A percentile compares a stretch with the other conserved stretches of the same genome.
Evolutionary conservation across 2,329 filamentous ascomycete genomes (phyloP).

Genomic region (Davidsoniella eucalypti): DNA sequence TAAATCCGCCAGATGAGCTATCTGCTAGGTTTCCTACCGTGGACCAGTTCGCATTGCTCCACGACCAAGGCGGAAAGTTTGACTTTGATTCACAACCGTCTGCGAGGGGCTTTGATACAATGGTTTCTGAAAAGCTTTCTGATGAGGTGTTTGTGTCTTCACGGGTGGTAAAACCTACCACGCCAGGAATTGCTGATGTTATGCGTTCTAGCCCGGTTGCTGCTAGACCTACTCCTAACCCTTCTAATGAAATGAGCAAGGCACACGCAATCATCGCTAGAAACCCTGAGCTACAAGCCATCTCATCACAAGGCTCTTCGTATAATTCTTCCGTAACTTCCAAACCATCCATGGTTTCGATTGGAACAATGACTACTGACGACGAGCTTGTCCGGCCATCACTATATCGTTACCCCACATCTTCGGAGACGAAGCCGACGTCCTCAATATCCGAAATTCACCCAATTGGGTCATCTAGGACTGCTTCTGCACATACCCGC

Average conservation of each 20-base stretch:
- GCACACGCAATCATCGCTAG: slow-evolving; percentile 48
- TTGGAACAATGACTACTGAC: slow-evolving; percentile 60
- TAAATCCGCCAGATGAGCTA: slow-evolving; percentile 53
- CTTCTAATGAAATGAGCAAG: slow-evolving; percentile 34
- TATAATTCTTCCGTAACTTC: slow-evolving; percentile 17
- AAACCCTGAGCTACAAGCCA: slow-evolving; percentile 44
- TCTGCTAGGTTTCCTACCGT: slow-evolving; percentile 76
- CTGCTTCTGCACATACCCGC: slow-evolving; percentile 15
- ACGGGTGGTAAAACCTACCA: slow-evolving; percentile 14
- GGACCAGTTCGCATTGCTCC: slow-evolving; percentile 80
- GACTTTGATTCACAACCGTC: slow-evolving; percentile 52
- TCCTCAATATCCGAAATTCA: neutral
- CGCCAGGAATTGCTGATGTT: slow-evolving; percentile 3
- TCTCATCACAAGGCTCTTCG: slow-evolving; percentile 25
- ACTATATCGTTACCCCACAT: slow-evolving; percentile 27
- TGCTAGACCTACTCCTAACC: slow-evolving; percentile 23
- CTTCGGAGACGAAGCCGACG: slow-evolving; percentile 3
- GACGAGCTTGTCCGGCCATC: slow-evolving; percentile 14
- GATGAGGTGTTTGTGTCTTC: slow-evolving; percentile 63
- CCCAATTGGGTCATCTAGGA: slow-evolving; percentile 4
- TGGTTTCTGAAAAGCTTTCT: slow-evolving; percentile 59
- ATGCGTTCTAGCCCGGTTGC: slow-evolving; percentile 13
- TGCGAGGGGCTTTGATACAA: slow-evolving; percentile 41
- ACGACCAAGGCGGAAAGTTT: slow-evolving; percentile 71
- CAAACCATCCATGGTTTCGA: slow-evolving; percentile 26